These are phyloP conservation scores for Cryptomeria japonica DNA, from an alignment of 75 land plant genomes.

Conservation along the genomic window DNA sequence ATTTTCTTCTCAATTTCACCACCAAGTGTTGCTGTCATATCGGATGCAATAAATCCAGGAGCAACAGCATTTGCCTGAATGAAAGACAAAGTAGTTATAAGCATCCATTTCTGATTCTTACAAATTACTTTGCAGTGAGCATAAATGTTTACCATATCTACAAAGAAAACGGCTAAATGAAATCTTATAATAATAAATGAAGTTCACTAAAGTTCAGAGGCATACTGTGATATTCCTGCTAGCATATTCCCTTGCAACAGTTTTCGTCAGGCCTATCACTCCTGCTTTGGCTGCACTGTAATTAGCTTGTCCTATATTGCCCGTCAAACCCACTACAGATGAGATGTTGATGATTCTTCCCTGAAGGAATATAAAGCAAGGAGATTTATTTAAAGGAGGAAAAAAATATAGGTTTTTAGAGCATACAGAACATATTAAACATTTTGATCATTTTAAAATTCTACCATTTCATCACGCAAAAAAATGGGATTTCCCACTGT, in stretches of 20 bases:
- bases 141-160: background rate
- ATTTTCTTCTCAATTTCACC: slow-evolving; percentile 87
- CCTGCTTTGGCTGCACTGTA: slow-evolving; percentile 99
- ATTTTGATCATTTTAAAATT: background rate
- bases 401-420: background rate
- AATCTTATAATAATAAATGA: background rate
- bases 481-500: background rate
- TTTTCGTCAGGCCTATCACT: slow-evolving; percentile 90
- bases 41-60: slow-evolving; percentile 98
- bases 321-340: slow-evolving; percentile 92
- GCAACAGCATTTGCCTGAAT: slow-evolving; percentile 93
- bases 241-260: slow-evolving; percentile 88
- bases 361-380: slow-evolving; percentile 35
- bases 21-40: slow-evolving; percentile 91
- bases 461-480: background rate
- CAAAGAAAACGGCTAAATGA: background rate
- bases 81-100: slow-evolving; percentile 8
- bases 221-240: slow-evolving; percentile 83
- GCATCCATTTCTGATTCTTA: background rate
- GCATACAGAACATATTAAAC: background rate
- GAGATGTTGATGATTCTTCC: slow-evolving; percentile 93
- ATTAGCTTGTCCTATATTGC: slow-evolving; percentile 93
- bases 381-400: background rate
- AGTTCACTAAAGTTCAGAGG: slow-evolving; percentile 8
- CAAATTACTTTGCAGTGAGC: background rate